Percentiles rank a stretch among this genome's conserved stretches.
Conservation (phyloP, 2,329 filamentous ascomycete genomes). For the Thielaviopsis populi region DNA sequence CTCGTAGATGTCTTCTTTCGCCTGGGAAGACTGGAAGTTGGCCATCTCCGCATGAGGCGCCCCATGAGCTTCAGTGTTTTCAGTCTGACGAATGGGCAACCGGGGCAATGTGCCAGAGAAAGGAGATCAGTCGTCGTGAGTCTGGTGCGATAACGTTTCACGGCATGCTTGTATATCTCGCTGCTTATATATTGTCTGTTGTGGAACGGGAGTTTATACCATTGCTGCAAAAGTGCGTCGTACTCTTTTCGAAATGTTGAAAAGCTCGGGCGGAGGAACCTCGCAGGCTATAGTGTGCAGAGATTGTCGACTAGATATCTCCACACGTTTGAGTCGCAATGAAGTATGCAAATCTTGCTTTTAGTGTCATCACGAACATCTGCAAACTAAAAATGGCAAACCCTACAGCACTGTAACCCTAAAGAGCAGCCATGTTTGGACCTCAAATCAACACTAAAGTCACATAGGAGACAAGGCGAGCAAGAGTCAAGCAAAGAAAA, state of each 20-base stretch:
- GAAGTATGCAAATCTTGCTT: background rate
- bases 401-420: background rate
- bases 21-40: constrained; percentile 50
- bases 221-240: background rate
- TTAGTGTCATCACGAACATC: background rate
- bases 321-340: background rate
- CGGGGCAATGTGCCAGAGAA: background rate
- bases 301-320: background rate
- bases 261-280: too few relatives aligned
- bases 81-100: background rate
- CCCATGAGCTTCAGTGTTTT: background rate
- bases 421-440: background rate
- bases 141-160: background rate
- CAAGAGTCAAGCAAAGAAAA: background rate
- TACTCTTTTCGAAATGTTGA: background rate
- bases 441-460: background rate
- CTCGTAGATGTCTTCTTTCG: constrained; percentile 57
- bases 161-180: background rate
- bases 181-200: background rate
- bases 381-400: background rate
- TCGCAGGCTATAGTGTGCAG: background rate
- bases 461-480: background rate
- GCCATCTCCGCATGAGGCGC: constrained; percentile 56
- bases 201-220: background rate
- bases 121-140: background rate